Evolutionary conservation across 768 basidiomycete species (phyloP).

Genomic region (Kwoniella sp.): DNA sequence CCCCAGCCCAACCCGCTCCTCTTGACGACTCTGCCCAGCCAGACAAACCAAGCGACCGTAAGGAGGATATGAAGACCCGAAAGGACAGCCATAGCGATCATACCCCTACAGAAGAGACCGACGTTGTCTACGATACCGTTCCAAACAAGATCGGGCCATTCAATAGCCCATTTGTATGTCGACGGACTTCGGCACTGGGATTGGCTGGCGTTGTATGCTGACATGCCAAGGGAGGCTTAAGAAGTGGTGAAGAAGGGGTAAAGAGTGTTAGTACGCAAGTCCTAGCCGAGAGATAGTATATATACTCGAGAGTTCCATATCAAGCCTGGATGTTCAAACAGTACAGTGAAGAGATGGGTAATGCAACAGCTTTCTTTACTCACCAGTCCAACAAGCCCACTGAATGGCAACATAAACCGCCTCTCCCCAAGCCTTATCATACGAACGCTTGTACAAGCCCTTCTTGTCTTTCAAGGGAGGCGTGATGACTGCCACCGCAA

Average conservation of each 20-base stretch:
- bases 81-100: not conserved
- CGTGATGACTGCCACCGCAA: not conserved
- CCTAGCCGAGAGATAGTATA: no score
- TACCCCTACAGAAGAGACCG: not conserved
- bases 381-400: not conserved
- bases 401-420: not conserved
- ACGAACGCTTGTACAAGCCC: not conserved
- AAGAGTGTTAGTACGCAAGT: not conserved
- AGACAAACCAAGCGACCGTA: not conserved
- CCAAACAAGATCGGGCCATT: not conserved
- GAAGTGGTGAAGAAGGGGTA: not conserved
- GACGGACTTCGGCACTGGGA: not conserved
- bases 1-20: not conserved
- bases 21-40: not conserved
- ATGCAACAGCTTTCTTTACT: no score
- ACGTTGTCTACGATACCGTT: not conserved
- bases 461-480: not conserved
- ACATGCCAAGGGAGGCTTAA: not conserved
- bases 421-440: not conserved
- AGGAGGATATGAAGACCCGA: not conserved
- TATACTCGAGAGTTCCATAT: no score
- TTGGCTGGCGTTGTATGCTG: not conserved
- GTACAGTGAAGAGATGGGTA: no score
- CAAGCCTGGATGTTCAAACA: no score
- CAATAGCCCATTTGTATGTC: not conserved